A percentile compares a stretch with the other conserved stretches of the same genome.
These are phyloP conservation scores for Flaveria bidentis DNA, from an alignment of 129 eudicot genomes.

Conservation along the genomic window DNA sequence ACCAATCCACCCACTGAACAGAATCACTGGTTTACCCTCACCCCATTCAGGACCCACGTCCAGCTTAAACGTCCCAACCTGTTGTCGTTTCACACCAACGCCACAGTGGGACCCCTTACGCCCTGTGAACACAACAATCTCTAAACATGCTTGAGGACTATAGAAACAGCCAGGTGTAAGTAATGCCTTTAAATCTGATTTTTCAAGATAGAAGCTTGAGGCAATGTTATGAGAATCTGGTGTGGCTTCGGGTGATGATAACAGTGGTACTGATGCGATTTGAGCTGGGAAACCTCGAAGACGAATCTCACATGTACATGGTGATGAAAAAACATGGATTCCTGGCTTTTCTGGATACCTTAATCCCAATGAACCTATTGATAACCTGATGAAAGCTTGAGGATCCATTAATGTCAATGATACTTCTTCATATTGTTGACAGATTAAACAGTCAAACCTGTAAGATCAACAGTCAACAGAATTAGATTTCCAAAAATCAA, in stretches of 20 bases:
- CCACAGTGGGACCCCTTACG: slow-evolving; percentile 80
- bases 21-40: slow-evolving; percentile 72
- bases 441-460: slow-evolving; percentile 32
- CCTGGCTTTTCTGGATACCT: slow-evolving; percentile 60
- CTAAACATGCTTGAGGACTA: slow-evolving; percentile 68
- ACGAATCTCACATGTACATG: slow-evolving; percentile 79
- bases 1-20: slow-evolving; percentile 83
- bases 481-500: slow-evolving; percentile 10
- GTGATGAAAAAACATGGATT: slow-evolving; percentile 48
- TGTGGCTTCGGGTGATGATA: slow-evolving; percentile 70
- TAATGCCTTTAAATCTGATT: slow-evolving; percentile 71
- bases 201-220: slow-evolving; percentile 84
- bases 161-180: slow-evolving; percentile 76
- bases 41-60: slow-evolving; percentile 85
- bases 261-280: slow-evolving; percentile 60
- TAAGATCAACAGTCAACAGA: slow-evolving; percentile 1
- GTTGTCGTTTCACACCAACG: slow-evolving; percentile 70
- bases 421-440: slow-evolving; percentile 42
- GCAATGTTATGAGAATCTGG: slow-evolving; percentile 63
- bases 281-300: slow-evolving; percentile 91
- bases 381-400: slow-evolving; percentile 78
- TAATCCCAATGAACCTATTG: slow-evolving; percentile 71
- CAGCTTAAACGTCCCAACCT: slow-evolving; percentile 70
- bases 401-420: slow-evolving; percentile 77
- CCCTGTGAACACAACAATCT: slow-evolving; percentile 67